Evolutionary conservation across 345 rosid genomes (phyloP), one percentile per base, ranked within the genome.

Genomic region (Laguncularia racemosa): DNA sequence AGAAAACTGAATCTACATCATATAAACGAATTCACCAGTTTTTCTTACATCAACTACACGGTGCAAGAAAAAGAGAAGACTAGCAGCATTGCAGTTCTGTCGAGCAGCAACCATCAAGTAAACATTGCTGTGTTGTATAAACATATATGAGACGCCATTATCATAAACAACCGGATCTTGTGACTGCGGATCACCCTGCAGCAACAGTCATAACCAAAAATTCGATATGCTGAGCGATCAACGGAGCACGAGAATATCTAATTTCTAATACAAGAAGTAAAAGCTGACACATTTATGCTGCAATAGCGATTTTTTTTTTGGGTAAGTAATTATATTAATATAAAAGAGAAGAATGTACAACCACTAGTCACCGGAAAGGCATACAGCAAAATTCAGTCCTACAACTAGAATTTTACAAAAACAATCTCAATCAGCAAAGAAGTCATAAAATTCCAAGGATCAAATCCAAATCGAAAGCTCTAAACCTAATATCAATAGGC

Each of bases 141-240:
- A 93, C 96, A 93, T 77, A 75, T 93, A 93, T 3, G 84, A 81
- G 46, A 89, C 96, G 63, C 99, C 99, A 66, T 87, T 85, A 53
- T 89, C 99, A 47, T 85, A 85, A 52, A 87, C 96, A 50, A 89
- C 97, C n/a, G 99, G 99, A 84, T 93, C 92, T 71, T 87, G 96
- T 8, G 92, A 85, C 69, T 93, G 90, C 63, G 91, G 88, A 84
- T 93, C 99, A 48, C 96, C 97, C 99, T 93, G 73, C 46, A 59
- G 26, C 48, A 43, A 48, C 21, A 46, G n/a, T n/a, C 28, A 7
- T 9, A 46, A n/a, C 21, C 20, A 12, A 21, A 16, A 0, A 28
- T 40, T 46, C 17, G 20, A 33, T 28, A n/a, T 1, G 49, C 21
- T 6, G 47, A 38, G 40, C 10, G 40, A 33, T 4, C 11, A 9